A percentile compares a stretch with the other conserved stretches of the same genome.
phyloP scores from a whole-genome alignment of 1,284 basidiomycete genomes.

The Crepidotus sp. region DNA sequence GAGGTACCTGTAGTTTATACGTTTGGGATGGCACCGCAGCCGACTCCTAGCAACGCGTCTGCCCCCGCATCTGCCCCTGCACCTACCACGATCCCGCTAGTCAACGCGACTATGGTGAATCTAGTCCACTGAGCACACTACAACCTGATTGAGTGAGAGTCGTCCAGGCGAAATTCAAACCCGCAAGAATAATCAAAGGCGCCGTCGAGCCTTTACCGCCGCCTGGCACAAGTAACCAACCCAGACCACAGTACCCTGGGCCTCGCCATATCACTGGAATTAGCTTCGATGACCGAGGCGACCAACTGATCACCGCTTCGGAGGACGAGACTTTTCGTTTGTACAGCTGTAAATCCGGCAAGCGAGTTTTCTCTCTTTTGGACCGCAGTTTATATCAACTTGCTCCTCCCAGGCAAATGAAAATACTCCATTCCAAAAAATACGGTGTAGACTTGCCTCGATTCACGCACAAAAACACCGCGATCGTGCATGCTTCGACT shows the following conservation, averaged over 20 bases:
- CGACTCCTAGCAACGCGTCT: constrained; percentile 27
- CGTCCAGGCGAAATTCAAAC: constrained; percentile 64
- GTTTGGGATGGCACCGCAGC: constrained; percentile 31
- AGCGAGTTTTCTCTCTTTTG: constrained; percentile 55
- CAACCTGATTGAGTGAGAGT: constrained; percentile 2
- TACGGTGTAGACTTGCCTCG: constrained; percentile 92
- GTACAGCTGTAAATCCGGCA: constrained; percentile 85
- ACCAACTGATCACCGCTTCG: constrained; percentile 78
- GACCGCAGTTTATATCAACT: constrained; percentile 22
- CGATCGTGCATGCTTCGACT: constrained; percentile 87
- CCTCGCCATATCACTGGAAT: constrained; percentile 79
- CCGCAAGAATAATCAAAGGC: constrained; percentile 81
- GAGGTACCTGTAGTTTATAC: background rate
- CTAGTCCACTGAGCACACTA: background rate
- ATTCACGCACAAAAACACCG: constrained; percentile 85
- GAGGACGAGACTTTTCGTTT: constrained; percentile 91
- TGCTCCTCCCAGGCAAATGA: constrained; percentile 45
- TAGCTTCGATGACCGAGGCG: constrained; percentile 86
- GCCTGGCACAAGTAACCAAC: constrained; percentile 35
- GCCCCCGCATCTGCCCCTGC: constrained; percentile 22
- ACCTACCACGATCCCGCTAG: constrained; percentile 32
- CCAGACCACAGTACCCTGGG: constrained; percentile 33
- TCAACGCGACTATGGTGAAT: constrained; percentile 40
- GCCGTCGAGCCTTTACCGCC: constrained; percentile 58
- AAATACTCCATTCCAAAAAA: constrained; percentile 87